Evolutionary conservation across 495 filamentous ascomycete genomes (phyloP), one percentile per base, ranked within the genome.

Genomic region (Sordaria brevicollis): DNA sequence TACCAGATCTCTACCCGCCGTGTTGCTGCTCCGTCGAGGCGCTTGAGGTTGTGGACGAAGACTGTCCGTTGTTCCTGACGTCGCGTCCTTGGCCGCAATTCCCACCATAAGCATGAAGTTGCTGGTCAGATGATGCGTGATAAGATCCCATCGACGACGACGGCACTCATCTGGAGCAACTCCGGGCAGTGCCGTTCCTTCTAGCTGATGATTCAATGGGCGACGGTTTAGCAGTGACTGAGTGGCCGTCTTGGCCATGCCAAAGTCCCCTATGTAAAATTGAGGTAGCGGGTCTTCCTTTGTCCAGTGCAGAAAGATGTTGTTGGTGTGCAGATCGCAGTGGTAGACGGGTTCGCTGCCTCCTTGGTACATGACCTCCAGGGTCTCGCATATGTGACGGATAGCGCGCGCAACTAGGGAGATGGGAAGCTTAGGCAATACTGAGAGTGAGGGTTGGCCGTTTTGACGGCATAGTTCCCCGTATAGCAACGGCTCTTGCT

Each of bases 331-430:
- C 67, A 72, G 67, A n/a, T 72, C 70, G 34, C 67, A 69, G 39
- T 72, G 70, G 13, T 66, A 72, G 1, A 72, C 39, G 1, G 67
- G 33, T 19, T 72, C 62, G 5, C 0, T n/a, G 10, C 70, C 70
- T 62, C 35, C 37, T 11, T 66, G 36, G 65, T 72, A 72, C 70
- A 72, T 72, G 67, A 72, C 31, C 8, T 72, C 66, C 19, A 72
- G 25, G 5, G 70, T 69, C 68, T 72, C 67, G 62, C 70, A 38
- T 5, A 69, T 68, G 25, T 72, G 67, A 5, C 33, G 35, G 62
- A 69, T 67, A 35, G 21, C 19, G 1, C 67, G 67, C 6, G 70
- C 70, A 13, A 71, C 17, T 8, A 72, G 3, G 10, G 39, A 39
- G n/a, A 70, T 69, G 5, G 70, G 70, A 9, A 71, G 33, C 11